phyloP scores from a whole-genome alignment of 108 stramenopile species.

The Conticribra weissflogii region DNA sequence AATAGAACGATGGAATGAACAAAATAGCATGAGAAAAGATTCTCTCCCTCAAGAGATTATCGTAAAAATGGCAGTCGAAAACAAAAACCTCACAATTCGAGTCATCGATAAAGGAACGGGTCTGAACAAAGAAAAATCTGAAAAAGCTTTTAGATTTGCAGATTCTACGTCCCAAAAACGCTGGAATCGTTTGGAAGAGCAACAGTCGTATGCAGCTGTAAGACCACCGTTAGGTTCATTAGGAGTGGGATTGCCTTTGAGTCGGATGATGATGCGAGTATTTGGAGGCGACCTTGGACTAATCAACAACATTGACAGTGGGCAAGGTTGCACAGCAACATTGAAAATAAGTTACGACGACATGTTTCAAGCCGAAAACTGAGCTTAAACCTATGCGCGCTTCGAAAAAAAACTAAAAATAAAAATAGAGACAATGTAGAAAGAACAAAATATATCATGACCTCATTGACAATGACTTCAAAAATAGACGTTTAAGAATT shows the following conservation, averaged over 20 bases:
- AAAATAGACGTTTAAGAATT: too few species aligned
- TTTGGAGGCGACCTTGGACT: constrained; percentile 73
- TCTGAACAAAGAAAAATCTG: constrained; percentile 18
- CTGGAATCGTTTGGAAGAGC: constrained; percentile 82
- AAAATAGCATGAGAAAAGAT: background rate
- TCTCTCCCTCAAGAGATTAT: constrained; percentile 27
- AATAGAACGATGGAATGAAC: constrained; percentile 41
- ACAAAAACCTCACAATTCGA: constrained; percentile 38
- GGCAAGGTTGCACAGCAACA: constrained; percentile 35
- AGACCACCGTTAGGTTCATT: constrained; percentile 65
- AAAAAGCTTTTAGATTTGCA: constrained; percentile 51
- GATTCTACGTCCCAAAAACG: constrained; percentile 34
- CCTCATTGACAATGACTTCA: too few species aligned
- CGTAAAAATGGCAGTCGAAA: constrained; percentile 23
- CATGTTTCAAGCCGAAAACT: background rate
- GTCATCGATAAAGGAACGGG: constrained; percentile 70
- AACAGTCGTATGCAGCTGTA: constrained; percentile 74
- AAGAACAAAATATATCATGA: too few species aligned
- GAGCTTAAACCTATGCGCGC: too few species aligned
- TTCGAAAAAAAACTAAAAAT: too few species aligned
- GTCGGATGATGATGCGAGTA: constrained; percentile 66
- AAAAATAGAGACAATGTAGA: too few species aligned
- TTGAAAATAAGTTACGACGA: constrained; percentile 27
- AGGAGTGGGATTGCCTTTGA: constrained; percentile 75
- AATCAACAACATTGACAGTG: constrained; percentile 22